Evolutionary conservation across 345 rosid genomes (phyloP).

Genomic region (Hypericum perforatum): DNA sequence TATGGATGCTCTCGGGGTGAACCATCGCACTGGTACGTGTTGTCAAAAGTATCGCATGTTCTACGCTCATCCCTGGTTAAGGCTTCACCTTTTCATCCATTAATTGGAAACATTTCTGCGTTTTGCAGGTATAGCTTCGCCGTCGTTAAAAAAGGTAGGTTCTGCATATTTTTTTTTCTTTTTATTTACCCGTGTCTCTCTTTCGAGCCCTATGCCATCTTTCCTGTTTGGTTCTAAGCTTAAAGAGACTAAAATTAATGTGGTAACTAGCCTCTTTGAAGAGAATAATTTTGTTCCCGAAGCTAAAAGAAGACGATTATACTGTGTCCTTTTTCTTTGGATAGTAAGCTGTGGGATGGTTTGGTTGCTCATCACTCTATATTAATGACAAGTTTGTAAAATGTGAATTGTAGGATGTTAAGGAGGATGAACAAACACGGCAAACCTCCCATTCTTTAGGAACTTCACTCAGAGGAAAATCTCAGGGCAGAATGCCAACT

Average conservation of each 20-base stretch:
- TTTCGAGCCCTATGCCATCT: too few species aligned
- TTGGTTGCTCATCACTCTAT: background rate
- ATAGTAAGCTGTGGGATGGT: too few species aligned
- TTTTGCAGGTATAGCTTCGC: constrained; percentile 45
- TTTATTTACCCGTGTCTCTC: background rate
- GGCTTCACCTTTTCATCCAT: background rate
- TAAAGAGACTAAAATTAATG: too few species aligned
- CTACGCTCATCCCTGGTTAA: too few species aligned
- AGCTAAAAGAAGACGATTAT: too few species aligned
- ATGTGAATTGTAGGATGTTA: background rate
- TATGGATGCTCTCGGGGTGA: constrained; percentile 38
- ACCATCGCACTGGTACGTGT: constrained; percentile 37
- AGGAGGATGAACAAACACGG: constrained; percentile 9
- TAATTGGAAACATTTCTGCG: constrained; percentile 16
- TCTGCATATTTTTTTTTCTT: background rate
- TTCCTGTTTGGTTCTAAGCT: too few species aligned
- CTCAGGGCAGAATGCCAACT: constrained; percentile 11
- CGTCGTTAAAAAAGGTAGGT: constrained; percentile 44
- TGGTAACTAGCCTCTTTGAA: too few species aligned
- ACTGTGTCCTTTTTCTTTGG: too few species aligned
- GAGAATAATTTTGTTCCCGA: too few species aligned
- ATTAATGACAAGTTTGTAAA: too few species aligned
- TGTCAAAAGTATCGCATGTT: too few species aligned
- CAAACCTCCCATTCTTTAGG: constrained; percentile 11
- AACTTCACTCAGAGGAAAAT: constrained; percentile 21